Percentiles rank a stretch among this genome's conserved stretches.
Evolutionary conservation across 2,329 filamentous ascomycete species (phyloP).

Genomic region (Ophiosphaerella korrae): DNA sequence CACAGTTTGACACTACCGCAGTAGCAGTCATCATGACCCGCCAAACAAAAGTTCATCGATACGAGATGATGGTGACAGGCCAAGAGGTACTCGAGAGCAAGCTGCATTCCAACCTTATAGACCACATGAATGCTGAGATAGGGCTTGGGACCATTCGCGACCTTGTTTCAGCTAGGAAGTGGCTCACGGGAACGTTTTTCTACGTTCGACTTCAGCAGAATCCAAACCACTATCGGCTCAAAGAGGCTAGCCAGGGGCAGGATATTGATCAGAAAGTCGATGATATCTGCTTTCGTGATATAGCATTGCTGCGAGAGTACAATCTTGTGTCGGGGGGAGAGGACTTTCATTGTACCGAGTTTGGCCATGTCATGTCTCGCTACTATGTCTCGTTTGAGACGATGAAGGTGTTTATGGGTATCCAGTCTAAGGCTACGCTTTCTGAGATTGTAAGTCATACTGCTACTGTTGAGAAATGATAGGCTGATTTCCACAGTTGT

Average conservation of each 20-base stretch:
- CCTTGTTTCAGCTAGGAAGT: slow-evolving; percentile 68
- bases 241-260: slow-evolving; percentile 55
- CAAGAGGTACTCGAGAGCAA: slow-evolving; percentile 76
- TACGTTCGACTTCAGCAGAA: slow-evolving; percentile 75
- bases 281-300: slow-evolving; percentile 71
- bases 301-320: slow-evolving; percentile 66
- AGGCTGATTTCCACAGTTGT: slow-evolving; percentile 58
- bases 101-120: slow-evolving; percentile 77
- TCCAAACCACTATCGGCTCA: slow-evolving; percentile 71
- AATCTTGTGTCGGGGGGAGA: slow-evolving; percentile 59
- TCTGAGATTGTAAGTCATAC: slow-evolving; percentile 68
- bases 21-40: slow-evolving; percentile 80
- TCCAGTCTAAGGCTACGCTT: slow-evolving; percentile 65
- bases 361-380: slow-evolving; percentile 79
- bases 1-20: slow-evolving; percentile 79
- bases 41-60: slow-evolving; percentile 65
- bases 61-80: slow-evolving; percentile 75
- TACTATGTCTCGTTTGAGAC: slow-evolving; percentile 82
- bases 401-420: slow-evolving; percentile 71
- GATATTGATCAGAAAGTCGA: slow-evolving; percentile 69
- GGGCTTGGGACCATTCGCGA: slow-evolving; percentile 74
- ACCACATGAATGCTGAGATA: slow-evolving; percentile 85
- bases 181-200: slow-evolving; percentile 79
- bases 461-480: too few species aligned
- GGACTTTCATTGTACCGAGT: slow-evolving; percentile 68